Evolutionary conservation across 2,329 filamentous ascomycete species (phyloP).

Genomic region (Atkinsonella hypoxylon): DNA sequence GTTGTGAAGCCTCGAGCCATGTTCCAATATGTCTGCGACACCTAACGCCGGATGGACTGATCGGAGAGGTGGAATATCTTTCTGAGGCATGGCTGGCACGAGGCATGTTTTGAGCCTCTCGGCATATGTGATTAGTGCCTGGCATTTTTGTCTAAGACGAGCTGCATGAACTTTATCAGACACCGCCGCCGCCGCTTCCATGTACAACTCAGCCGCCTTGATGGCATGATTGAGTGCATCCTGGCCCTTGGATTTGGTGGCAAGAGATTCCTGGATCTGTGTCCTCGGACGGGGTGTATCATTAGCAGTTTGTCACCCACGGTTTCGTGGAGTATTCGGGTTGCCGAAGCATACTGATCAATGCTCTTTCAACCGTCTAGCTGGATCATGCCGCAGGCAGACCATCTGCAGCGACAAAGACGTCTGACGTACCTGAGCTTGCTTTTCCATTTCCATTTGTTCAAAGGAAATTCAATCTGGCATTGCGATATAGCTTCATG

Average conservation of each 20-base stretch:
- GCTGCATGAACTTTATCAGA: constrained; percentile 49
- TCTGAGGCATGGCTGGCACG: not conserved
- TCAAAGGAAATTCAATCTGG: not conserved
- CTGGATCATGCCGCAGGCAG: no score
- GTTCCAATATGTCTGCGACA: constrained; percentile 46
- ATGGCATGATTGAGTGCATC: constrained; percentile 68
- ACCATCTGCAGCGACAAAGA: not conserved
- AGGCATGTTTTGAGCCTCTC: constrained; percentile 56
- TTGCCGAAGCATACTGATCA: not conserved
- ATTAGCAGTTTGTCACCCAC: not conserved
- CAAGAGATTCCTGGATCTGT: constrained; percentile 27
- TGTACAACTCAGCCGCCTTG: constrained; percentile 66
- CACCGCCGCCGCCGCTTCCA: constrained; percentile 58
- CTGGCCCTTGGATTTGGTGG: constrained; percentile 22
- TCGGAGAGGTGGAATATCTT: not conserved
- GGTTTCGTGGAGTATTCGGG: no score
- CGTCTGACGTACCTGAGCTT: constrained; percentile 21
- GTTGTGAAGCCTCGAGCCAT: constrained; percentile 70
- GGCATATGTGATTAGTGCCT: constrained; percentile 56
- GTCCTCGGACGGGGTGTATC: not conserved
- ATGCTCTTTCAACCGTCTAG: not conserved
- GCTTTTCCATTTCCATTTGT: constrained; percentile 21
- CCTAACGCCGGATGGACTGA: not conserved
- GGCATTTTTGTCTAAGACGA: constrained; percentile 56
- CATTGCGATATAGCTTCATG: not conserved